Conservation (phyloP, 1,284 basidiomycete genomes). For the Kwoniella shivajii region DNA sequence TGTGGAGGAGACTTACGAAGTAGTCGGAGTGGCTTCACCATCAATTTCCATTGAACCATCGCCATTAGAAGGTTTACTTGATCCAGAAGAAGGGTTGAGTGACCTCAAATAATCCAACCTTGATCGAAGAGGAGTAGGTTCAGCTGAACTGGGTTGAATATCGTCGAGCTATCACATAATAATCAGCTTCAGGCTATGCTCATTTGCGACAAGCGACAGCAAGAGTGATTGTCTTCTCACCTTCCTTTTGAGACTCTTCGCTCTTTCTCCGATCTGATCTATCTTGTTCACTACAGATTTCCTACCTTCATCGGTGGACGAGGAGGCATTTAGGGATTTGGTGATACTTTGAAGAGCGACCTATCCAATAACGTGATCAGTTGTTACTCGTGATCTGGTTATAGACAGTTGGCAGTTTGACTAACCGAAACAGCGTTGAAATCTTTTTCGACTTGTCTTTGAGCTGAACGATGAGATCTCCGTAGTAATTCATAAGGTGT, state of each 20-base stretch:
- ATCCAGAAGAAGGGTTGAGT: background rate
- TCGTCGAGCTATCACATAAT: slow-evolving; percentile 40
- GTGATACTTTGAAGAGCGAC: slow-evolving; percentile 24
- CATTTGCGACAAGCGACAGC: background rate
- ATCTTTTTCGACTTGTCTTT: slow-evolving; percentile 55
- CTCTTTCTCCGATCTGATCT: slow-evolving; percentile 40
- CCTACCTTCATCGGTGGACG: slow-evolving; percentile 18
- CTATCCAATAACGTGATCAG: slow-evolving; percentile 2
- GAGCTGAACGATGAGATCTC: slow-evolving; percentile 51
- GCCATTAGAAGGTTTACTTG: background rate
- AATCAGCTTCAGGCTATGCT: background rate
- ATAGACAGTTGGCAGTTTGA: background rate
- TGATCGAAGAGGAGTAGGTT: slow-evolving; percentile 28
- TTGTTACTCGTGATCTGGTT: background rate
- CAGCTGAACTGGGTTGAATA: slow-evolving; percentile 36
- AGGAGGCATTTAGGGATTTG: slow-evolving; percentile 22
- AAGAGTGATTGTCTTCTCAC: slow-evolving; percentile 22
- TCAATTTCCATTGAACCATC: slow-evolving; percentile 4
- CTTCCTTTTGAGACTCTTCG: slow-evolving; percentile 54
- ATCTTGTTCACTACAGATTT: slow-evolving; percentile 32
- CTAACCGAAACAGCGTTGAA: slow-evolving; percentile 46
- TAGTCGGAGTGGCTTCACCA: too few species aligned
- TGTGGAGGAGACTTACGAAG: too few species aligned
- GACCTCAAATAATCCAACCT: slow-evolving; percentile 28
- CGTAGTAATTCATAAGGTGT: slow-evolving; percentile 54